These are phyloP conservation scores for Pichia sp. DNA, from an alignment of 1,139 yeast genomes.

Conservation along the genomic window DNA sequence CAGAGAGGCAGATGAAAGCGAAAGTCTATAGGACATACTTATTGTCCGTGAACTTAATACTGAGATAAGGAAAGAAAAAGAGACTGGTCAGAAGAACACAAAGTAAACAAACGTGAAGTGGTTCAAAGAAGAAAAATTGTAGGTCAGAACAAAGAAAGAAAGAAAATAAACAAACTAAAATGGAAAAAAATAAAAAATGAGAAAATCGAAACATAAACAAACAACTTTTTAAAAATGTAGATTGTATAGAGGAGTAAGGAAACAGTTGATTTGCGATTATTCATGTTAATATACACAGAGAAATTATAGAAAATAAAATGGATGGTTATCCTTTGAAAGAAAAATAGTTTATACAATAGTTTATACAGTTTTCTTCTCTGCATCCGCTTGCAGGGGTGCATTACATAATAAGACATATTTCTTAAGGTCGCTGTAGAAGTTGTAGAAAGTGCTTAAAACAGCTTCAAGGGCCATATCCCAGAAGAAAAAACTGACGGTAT, in stretches of 20 bases:
- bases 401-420: neutral
- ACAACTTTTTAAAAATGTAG: no score
- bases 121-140: neutral
- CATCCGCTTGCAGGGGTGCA: neutral
- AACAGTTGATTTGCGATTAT: neutral
- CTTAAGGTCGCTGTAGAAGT: neutral
- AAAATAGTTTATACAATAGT: neutral
- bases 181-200: neutral
- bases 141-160: neutral
- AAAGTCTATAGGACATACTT: conserved; percentile 5
- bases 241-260: no score
- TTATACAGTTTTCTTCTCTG: neutral
- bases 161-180: neutral
- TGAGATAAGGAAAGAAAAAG: neutral
- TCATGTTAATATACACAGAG: neutral
- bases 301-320: no score
- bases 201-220: neutral
- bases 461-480: conserved; percentile 9
- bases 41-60: neutral
- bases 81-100: neutral
- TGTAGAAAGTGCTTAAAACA: neutral
- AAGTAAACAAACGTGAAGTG: neutral
- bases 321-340: no score
- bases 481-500: conserved; percentile 7
- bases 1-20: conserved; percentile 9